phyloP scores from a whole-genome alignment of 208 protist species.

The Crithidia mellificae region DNA sequence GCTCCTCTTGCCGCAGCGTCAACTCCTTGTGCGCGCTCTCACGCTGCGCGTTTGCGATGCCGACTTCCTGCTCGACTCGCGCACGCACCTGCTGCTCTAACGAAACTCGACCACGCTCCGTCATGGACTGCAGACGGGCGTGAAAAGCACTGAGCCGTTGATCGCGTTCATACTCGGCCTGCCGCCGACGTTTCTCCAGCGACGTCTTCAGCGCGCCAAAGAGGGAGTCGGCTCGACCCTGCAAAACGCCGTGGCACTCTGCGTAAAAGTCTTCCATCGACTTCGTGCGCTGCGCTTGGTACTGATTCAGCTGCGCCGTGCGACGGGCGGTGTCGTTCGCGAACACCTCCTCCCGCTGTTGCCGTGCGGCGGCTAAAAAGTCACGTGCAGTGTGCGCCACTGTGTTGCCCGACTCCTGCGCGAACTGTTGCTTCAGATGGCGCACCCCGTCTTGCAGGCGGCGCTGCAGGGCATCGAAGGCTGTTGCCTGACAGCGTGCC shows the following conservation, averaged over 20 bases:
- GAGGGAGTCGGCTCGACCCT: constrained; percentile 18
- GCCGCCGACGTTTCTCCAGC: constrained; percentile 11
- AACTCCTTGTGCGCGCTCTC: constrained; percentile 13
- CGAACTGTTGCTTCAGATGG: constrained; percentile 24
- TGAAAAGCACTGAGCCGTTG: constrained; percentile 29
- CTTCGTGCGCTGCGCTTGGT: constrained; percentile 1
- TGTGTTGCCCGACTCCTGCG: constrained; percentile 13
- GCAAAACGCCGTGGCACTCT: constrained; percentile 15
- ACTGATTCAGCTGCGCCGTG: neutral
- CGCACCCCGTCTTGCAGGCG: constrained; percentile 24
- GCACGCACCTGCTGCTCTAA: constrained; percentile 26
- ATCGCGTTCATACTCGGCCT: constrained; percentile 6
- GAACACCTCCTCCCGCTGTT: constrained; percentile 21
- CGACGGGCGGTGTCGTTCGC: constrained; percentile 12
- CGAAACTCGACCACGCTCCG: constrained; percentile 12
- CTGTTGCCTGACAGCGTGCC: constrained; percentile 4
- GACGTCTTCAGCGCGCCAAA: constrained; percentile 19
- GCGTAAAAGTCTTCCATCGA: constrained; percentile 12
- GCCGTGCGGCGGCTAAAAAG: constrained; percentile 13
- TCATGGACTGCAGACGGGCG: constrained; percentile 13
- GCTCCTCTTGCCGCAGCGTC: constrained; percentile 7
- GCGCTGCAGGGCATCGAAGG: constrained; percentile 17
- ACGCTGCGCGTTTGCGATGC: constrained; percentile 11
- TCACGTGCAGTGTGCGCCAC: constrained; percentile 13
- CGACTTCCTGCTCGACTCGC: constrained; percentile 8